Evolutionary conservation across 73 alveolate genomes (phyloP).

Genomic region (Effrenium voratum): DNA sequence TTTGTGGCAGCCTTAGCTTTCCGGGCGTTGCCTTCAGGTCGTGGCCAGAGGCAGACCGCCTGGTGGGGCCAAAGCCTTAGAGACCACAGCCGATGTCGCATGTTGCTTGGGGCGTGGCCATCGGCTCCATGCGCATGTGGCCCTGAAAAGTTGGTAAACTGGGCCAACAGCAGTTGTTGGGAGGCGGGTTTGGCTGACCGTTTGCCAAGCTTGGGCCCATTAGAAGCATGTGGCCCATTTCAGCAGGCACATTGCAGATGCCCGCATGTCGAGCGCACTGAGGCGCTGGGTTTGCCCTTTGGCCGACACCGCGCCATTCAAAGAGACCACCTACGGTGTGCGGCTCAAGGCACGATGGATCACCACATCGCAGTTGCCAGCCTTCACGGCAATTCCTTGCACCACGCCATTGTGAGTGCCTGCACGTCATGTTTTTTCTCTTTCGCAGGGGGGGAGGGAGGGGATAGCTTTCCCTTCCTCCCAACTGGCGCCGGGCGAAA

Average conservation of each 20-base stretch:
- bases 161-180: no score
- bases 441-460: background rate
- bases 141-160: no score
- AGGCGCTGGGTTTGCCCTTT: constrained; percentile 89
- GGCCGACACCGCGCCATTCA: constrained; percentile 81
- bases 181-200: no score
- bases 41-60: constrained; percentile 88
- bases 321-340: constrained; percentile 73
- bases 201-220: no score
- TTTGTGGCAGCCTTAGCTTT: no score
- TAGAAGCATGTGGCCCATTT: no score
- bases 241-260: no score
- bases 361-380: background rate
- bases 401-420: background rate
- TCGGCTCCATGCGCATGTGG: no score
- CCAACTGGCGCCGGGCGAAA: no score
- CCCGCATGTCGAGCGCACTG: no score
- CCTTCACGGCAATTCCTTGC: background rate
- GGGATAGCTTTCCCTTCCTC: no score
- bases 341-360: constrained; percentile 46
- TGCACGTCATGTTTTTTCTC: background rate
- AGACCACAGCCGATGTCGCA: background rate
- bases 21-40: constrained; percentile 15
- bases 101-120: no score
- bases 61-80: constrained; percentile 54